A percentile compares a stretch with the other conserved stretches of the same genome.
phyloP scores from a whole-genome alignment of 2,329 filamentous ascomycete genomes.

The Trichoderma atrobrunneum region DNA sequence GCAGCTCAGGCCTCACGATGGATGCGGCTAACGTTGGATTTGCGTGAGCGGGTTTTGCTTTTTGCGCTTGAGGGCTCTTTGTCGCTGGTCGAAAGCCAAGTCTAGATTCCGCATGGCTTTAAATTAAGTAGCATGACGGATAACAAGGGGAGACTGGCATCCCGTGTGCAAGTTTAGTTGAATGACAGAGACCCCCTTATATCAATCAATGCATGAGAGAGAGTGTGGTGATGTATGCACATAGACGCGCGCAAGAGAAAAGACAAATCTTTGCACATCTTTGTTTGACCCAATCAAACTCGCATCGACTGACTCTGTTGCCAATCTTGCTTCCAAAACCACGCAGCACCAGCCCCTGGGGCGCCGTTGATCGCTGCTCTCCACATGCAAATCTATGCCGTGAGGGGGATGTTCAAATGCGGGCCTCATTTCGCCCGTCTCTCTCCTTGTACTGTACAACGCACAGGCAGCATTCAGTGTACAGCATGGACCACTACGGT shows the following conservation, averaged over 20 bases:
- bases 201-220: not conserved
- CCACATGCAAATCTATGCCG: constrained; percentile 13
- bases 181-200: not conserved
- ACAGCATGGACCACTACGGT: no score
- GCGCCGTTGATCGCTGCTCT: constrained; percentile 14
- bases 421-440: constrained; percentile 10
- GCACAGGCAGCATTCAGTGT: not conserved
- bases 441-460: not conserved
- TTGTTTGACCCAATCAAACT: not conserved
- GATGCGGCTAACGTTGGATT: not conserved
- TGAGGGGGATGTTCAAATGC: not conserved
- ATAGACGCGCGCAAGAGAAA: not conserved
- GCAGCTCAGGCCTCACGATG: constrained; percentile 3
- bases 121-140: not conserved
- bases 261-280: not conserved
- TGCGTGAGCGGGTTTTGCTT: not conserved
- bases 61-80: not conserved
- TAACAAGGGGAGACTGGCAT: not conserved
- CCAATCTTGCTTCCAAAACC: not conserved
- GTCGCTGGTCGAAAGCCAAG: not conserved
- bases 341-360: not conserved
- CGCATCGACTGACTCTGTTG: not conserved
- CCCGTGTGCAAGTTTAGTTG: not conserved
- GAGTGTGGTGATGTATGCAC: not conserved
- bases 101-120: not conserved